Base-by-base conservation (phyloP, 768 basidiomycete species). In the Nidularia pulvinata region DNA sequence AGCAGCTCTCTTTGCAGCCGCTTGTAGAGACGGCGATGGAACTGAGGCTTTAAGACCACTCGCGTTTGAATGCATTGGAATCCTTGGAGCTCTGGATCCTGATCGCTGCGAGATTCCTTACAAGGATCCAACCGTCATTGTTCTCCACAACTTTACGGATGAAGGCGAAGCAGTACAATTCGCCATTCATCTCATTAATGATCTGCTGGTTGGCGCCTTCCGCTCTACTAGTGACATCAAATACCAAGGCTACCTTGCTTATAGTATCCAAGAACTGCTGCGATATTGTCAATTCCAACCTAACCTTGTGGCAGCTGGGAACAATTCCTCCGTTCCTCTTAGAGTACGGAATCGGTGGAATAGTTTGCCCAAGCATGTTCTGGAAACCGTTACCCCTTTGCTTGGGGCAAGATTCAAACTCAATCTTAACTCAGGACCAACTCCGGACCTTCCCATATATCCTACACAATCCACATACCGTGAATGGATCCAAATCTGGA, bases 401-500 rank as follows among this genome's bases (percentile, higher is more conserved):
- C 80, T 98, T 10, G 89, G 85, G 55, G 79, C 81, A 39, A 79
- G 82, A 36, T 92, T 84, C 64, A 77, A 78, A 4, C 70, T 87
- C 13, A 74, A 76, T 13, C 75, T 79, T 30, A 74, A 73, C 6
- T 61, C 67, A 1, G 62, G 69, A 2, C 73, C 72, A 9, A 59
- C 72, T 2, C 65, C 76, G 16, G 68, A 75, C 48, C 83, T 87
- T 57, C 95, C 96, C 2, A 85, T 98, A 52, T 99, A 98, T 69
- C 79, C 83, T 1, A 70, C 71, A 4, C 80, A 86, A 53, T 66
- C 82, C 2, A 96, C 93, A 0, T 99, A 98, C 69, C 85, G 95
- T 42, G 95, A 98, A 68, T 99, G 97, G 97, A 82, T 98, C 34
- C 94, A 96, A 58, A 65, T 82, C 0, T 98, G 95, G 94, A 86